Evolutionary conservation across 768 basidiomycete genomes (phyloP).

Genomic region (Suillus alpinus): DNA sequence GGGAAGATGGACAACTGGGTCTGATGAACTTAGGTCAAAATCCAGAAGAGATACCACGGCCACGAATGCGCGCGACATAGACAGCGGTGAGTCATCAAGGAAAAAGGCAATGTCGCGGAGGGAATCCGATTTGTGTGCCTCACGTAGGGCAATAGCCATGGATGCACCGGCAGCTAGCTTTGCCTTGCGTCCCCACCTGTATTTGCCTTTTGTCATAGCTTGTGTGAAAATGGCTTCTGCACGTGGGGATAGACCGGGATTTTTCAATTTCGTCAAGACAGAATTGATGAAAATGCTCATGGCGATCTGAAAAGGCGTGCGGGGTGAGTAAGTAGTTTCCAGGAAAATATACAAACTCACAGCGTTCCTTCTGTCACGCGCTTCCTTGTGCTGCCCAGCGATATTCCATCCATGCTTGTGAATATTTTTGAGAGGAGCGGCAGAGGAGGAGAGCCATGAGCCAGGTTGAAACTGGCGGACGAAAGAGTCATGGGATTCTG

Average conservation of each 20-base stretch:
- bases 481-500: slow-evolving; percentile 35
- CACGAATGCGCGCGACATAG: slow-evolving; percentile 55
- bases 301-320: slow-evolving; percentile 42
- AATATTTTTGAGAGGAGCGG: slow-evolving; percentile 47
- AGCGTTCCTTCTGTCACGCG: slow-evolving; percentile 59
- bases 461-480: slow-evolving; percentile 29
- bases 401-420: slow-evolving; percentile 57
- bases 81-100: slow-evolving; percentile 48
- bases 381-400: slow-evolving; percentile 63
- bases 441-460: slow-evolving; percentile 23
- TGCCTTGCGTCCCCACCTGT: slow-evolving; percentile 74
- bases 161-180: slow-evolving; percentile 68
- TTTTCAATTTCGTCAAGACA: slow-evolving; percentile 56
- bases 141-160: slow-evolving; percentile 68
- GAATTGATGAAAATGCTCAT: slow-evolving; percentile 63
- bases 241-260: slow-evolving; percentile 60
- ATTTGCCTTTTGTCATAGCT: slow-evolving; percentile 54
- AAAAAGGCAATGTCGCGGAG: slow-evolving; percentile 68
- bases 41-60: slow-evolving; percentile 51
- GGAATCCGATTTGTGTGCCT: slow-evolving; percentile 64
- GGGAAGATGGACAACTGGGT: slow-evolving; percentile 60
- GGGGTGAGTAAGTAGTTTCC: slow-evolving; percentile 14
- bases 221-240: slow-evolving; percentile 68
- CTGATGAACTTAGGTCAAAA: slow-evolving; percentile 50
- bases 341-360: slow-evolving; percentile 37